A percentile compares a stretch with the other conserved stretches of the same genome.
phyloP scores from a whole-genome alignment of 2,329 filamentous ascomycete species.

The Colletotrichum melonis region DNA sequence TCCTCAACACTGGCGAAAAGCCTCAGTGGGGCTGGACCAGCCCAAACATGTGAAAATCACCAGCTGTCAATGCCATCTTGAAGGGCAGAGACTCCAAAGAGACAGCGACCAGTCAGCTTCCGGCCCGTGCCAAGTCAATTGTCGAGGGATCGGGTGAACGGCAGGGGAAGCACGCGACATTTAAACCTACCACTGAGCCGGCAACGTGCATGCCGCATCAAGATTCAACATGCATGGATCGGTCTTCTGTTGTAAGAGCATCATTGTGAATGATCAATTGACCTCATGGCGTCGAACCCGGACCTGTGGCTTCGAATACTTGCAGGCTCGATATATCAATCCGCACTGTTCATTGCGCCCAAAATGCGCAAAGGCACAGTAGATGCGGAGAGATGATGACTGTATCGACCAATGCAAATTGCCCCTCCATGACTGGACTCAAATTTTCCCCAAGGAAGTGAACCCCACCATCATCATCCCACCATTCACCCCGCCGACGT shows the following conservation, averaged over 20 bases:
- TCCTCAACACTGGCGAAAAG: not conserved
- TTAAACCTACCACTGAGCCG: not conserved
- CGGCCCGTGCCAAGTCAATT: constrained; percentile 7
- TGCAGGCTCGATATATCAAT: not conserved
- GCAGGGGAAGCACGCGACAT: constrained; percentile 18
- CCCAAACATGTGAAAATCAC: constrained; percentile 7
- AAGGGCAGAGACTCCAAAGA: not conserved
- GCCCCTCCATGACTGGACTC: constrained; percentile 27
- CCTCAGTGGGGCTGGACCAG: not conserved
- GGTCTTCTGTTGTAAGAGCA: not conserved
- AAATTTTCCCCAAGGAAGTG: constrained; percentile 24
- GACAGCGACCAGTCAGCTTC: constrained; percentile 8
- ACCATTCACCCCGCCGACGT: constrained; percentile 32
- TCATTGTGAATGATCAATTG: not conserved
- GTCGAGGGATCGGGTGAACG: constrained; percentile 2
- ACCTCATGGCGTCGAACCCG: not conserved
- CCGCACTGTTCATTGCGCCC: constrained; percentile 9
- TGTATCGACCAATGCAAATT: constrained; percentile 17
- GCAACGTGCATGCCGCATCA: not conserved
- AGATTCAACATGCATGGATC: not conserved
- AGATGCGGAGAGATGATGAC: constrained; percentile 13
- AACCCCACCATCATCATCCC: constrained; percentile 35
- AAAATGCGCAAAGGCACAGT: not conserved
- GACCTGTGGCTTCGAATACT: not conserved
- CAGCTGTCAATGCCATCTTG: not conserved